Evolutionary conservation across 306 rosid species (phyloP).

Genomic region (Vigna unguiculata): DNA sequence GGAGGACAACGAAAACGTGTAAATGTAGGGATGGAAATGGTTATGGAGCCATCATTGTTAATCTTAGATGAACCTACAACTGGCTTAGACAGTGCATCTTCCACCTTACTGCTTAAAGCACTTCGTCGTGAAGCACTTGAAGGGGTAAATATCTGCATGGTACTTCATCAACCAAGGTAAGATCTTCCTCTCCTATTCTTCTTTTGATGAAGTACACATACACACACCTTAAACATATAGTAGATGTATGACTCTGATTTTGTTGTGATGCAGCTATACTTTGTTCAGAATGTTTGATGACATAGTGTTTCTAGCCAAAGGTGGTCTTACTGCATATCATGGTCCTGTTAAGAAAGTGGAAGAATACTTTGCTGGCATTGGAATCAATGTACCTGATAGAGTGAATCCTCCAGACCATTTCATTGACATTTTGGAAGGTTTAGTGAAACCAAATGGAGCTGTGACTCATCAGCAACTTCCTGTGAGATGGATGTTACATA

Average conservation of each 20-base stretch:
- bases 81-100: conserved; percentile 87
- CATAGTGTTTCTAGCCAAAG: conserved; percentile 81
- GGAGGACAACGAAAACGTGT: conserved; percentile 88
- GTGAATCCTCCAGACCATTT: conserved; percentile 88
- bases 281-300: conserved; percentile 89
- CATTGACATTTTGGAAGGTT: conserved; percentile 81
- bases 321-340: conserved; percentile 82
- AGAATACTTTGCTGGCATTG: conserved; percentile 79
- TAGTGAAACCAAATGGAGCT: conserved; percentile 63
- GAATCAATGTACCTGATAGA: conserved; percentile 77
- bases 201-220: neutral
- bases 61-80: conserved; percentile 88
- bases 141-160: conserved; percentile 64
- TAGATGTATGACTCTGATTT: conserved; percentile 23
- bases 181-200: conserved; percentile 12
- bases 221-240: neutral
- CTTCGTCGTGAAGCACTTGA: conserved; percentile 84
- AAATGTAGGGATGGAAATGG: conserved; percentile 90
- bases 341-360: conserved; percentile 85
- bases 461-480: conserved; percentile 75
- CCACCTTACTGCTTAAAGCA: conserved; percentile 73
- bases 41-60: conserved; percentile 85
- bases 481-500: conserved; percentile 87
- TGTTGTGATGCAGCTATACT: conserved; percentile 64
- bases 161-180: conserved; percentile 90